A percentile compares a stretch with the other conserved stretches of the same genome.
phyloP scores from a whole-genome alignment of 768 basidiomycete species.

The Serendipita sp. region DNA sequence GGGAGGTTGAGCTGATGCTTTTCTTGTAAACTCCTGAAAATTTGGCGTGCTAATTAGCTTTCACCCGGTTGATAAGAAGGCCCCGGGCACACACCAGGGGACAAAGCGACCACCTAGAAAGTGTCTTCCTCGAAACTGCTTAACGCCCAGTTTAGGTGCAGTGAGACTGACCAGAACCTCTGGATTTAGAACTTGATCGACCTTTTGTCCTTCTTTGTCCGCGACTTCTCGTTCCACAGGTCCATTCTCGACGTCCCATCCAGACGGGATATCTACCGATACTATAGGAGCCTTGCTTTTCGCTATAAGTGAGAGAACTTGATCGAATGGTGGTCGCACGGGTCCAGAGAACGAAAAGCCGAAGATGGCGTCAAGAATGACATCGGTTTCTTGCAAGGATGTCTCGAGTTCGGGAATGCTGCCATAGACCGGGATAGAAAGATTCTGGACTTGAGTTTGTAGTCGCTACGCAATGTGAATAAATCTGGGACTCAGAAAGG shows the following conservation, averaged over 20 bases:
- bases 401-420: conserved; percentile 24
- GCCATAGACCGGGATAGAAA: conserved; percentile 60
- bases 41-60: neutral
- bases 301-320: conserved; percentile 48
- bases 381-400: conserved; percentile 46
- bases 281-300: conserved; percentile 63
- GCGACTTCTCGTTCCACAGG: conserved; percentile 19
- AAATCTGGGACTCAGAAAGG: neutral
- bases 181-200: conserved; percentile 40
- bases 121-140: conserved; percentile 61
- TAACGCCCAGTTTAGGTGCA: conserved; percentile 82
- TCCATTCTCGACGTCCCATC: conserved; percentile 87
- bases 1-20: conserved; percentile 71
- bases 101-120: conserved; percentile 92
- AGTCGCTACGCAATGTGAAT: conserved; percentile 37
- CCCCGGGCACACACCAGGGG: conserved; percentile 44
- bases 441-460: conserved; percentile 73
- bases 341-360: conserved; percentile 95
- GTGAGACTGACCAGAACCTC: conserved; percentile 81
- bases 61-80: neutral
- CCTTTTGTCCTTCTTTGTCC: conserved; percentile 17
- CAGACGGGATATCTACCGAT: conserved; percentile 90
- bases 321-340: conserved; percentile 73
- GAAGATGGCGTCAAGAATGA: conserved; percentile 90
- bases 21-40: conserved; percentile 45